Base-by-base conservation (phyloP, 2,329 filamentous ascomycete genomes). In the Diaporthe sp. region DNA sequence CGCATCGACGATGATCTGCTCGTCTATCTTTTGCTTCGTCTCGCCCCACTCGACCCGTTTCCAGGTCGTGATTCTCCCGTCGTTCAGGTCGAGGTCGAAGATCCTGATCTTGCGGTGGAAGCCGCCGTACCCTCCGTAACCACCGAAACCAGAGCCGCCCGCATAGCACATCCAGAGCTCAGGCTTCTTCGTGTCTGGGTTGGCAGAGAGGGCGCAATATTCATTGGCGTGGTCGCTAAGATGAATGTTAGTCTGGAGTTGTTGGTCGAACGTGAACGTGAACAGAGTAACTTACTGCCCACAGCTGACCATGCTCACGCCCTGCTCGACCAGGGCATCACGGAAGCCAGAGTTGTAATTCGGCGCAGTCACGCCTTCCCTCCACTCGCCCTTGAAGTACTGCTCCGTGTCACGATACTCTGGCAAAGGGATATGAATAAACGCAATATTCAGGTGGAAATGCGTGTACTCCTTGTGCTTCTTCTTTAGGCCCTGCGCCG, bases 101-200 rank as follows among this genome's bases (percentile, higher is more conserved):
- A 99, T 90, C 65, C 97, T 91, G 72, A 98, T 89, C 42, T 95
- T 92, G 37, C 97, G 93, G 81, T 96, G 90, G 82, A 94, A 98
- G 5, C 93, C 94, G 57, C 92, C 93, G 82, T 98, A 98, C 8
- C 96, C 96, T 28, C 94, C 97, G 82, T 99, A 99, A 0, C 97
- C 97, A 73, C 97, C 97, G 80, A 99, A 98, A 1, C 97, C 97
- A 39, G 92, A 91, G 37, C 94, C 97, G 44, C 97, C 97, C 12
- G 93, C 96, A 84, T 98, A 98, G 87, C 97, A 99, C 96, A 99
- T 98, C 97, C 97, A 99, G 3, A 98, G 86, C 42, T 93, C 90
- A 0, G 94, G 92, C 67, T 89, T 88, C n/a, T 87, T 84, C 31
- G 86, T 86, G 42, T 87, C 84, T 55, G 89, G 85, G 71, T 90